Base-by-base conservation (phyloP, 768 basidiomycete genomes). In the Phlebiopsis flavidoalba region DNA sequence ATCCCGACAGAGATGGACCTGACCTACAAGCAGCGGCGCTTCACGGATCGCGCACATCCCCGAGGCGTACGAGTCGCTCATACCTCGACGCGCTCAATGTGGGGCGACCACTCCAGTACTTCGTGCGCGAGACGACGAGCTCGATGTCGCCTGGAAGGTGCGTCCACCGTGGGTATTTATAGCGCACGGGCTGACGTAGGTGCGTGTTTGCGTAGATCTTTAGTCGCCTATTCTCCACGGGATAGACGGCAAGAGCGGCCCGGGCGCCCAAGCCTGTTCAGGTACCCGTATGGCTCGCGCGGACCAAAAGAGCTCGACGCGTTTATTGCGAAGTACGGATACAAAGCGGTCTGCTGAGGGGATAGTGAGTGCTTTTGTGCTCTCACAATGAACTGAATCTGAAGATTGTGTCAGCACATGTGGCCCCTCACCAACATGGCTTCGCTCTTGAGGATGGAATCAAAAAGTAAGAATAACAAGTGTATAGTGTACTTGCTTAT, bases 21-120 rank as follows among this genome's bases (percentile, higher is more conserved):
- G 65, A 97, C 96, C 19, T 99, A 98, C 83, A 95, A 96, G 84
- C n/a, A n/a, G n/a, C 82, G 89, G 59, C 87, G 97, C 49, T 99
- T 98, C 80, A 76, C 85, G 45, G 95, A 97, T n/a, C 62, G 74
- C 85, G 53, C 88, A 89, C 74, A 98, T 99, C 63, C 97, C 97
- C 33, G 96, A 97, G 78, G 96, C 95, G 35, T 96, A 97, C 72
- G 93, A 98, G 76, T 88, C 89, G 10, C 86, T 99, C 61, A 95
- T 99, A n/a, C 70, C 80, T 98, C 60, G 96, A 99, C 70, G 93
- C 93, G 14, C 82, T 99, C 74, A 91, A 88, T n/a, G n/a, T n/a
- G n/a, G 72, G 96, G 96, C n/a, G 96, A 99, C 70, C 95, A 98
- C 76, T 96, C 94, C 26, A 99, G n/a, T n/a, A 99, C 80, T 99